These are phyloP conservation scores for Porcisia hertigi DNA, from an alignment of 208 protist species.

Conservation along the genomic window DNA sequence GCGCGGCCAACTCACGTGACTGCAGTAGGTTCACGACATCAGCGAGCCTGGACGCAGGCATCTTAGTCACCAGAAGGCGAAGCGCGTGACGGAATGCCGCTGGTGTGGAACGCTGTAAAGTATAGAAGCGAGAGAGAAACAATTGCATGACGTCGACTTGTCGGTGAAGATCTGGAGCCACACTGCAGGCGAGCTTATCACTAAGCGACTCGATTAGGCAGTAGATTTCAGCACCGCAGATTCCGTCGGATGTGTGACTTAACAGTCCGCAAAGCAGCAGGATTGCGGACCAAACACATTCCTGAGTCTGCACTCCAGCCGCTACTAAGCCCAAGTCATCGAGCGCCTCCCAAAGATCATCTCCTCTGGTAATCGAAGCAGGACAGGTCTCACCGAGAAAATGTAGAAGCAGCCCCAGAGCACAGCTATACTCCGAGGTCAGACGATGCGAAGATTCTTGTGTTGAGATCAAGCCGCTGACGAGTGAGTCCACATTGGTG, in stretches of 20 bases:
- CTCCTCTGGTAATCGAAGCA: conserved; percentile 2
- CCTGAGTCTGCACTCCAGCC: conserved; percentile 14
- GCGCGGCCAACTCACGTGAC: conserved; percentile 2
- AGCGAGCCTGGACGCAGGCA: conserved; percentile 6
- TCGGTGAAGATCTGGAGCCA: conserved; percentile 5
- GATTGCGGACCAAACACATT: conserved; percentile 29
- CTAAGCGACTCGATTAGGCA: conserved; percentile 19
- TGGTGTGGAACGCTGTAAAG: conserved; percentile 14
- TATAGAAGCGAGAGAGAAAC: conserved; percentile 30
- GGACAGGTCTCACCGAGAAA: conserved; percentile 25
- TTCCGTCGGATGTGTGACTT: conserved; percentile 13
- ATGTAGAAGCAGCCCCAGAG: conserved; percentile 19
- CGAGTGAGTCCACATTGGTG: conserved; percentile 31
- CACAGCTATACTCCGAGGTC: conserved; percentile 16
- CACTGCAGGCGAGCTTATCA: conserved; percentile 8
- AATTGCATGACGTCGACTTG: conserved; percentile 18
- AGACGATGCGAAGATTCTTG: conserved; percentile 5
- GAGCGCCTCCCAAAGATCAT: conserved; percentile 24
- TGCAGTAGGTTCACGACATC: conserved; percentile 15
- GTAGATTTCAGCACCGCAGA: conserved; percentile 18
- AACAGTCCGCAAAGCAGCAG: conserved; percentile 26
- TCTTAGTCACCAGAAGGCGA: conserved; percentile 5
- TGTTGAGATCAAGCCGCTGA: conserved; percentile 13
- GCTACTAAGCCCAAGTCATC: conserved; percentile 24
- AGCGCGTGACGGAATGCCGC: conserved; percentile 24